These are phyloP conservation scores for Umbelopsis sp. DNA, from an alignment of 192 early-diverging fungal genomes.

Conservation along the genomic window DNA sequence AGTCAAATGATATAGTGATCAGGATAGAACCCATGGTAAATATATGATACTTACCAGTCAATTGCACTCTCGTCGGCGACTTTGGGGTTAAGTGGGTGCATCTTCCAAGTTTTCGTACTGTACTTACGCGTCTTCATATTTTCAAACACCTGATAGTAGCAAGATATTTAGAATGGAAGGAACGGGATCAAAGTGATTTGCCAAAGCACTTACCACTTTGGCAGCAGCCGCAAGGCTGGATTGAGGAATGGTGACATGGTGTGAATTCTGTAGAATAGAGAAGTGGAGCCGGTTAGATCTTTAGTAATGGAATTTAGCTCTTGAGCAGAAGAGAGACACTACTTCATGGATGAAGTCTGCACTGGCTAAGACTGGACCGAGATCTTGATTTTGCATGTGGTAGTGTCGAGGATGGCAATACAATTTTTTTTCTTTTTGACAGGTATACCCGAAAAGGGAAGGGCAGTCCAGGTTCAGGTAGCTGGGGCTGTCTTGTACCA, in stretches of 20 bases:
- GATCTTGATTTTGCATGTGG: background rate
- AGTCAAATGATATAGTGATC: background rate
- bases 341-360: conserved; percentile 56
- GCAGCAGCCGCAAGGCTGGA: conserved; percentile 55
- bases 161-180: background rate
- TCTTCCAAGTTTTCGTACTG: conserved; percentile 64
- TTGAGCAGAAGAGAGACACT: background rate
- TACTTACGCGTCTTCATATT: conserved; percentile 63
- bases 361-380: conserved; percentile 44
- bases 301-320: background rate
- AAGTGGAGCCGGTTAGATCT: background rate
- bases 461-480: background rate
- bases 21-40: background rate
- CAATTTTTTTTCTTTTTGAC: background rate
- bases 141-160: conserved; percentile 47
- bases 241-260: conserved; percentile 62
- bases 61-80: conserved; percentile 54
- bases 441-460: background rate
- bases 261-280: conserved; percentile 50
- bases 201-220: conserved; percentile 30
- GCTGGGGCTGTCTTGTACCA: no score
- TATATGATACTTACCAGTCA: conserved; percentile 47
- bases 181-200: background rate
- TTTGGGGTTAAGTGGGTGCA: conserved; percentile 65
- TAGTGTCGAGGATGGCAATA: no score